Percentiles rank a stretch among this genome's conserved stretches.
Evolutionary conservation across 768 basidiomycete genomes (phyloP).

Genomic region (Phallus indusiatus): DNA sequence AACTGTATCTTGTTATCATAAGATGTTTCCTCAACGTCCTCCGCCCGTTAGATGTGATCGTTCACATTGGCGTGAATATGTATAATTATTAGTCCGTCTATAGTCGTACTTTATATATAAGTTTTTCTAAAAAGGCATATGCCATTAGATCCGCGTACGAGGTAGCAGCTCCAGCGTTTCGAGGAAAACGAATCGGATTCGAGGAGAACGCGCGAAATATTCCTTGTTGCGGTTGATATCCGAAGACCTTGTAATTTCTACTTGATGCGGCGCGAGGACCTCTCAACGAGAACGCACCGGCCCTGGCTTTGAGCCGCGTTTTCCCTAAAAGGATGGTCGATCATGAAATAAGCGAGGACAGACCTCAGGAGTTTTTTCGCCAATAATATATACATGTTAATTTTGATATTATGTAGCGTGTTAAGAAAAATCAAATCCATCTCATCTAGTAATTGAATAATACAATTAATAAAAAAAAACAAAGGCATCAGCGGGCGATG

Average conservation of each 20-base stretch:
- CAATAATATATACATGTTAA: not conserved
- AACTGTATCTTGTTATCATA: not conserved
- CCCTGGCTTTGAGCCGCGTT: too few relatives aligned
- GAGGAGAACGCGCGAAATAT: not conserved
- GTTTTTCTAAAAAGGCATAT: not conserved
- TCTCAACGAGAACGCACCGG: too few relatives aligned
- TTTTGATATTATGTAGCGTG: too few relatives aligned
- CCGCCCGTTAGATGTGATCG: not conserved
- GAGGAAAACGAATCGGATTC: not conserved
- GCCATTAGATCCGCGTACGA: not conserved
- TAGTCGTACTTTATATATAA: not conserved
- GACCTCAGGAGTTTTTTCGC: not conserved
- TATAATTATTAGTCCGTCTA: not conserved
- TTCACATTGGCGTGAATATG: not conserved
- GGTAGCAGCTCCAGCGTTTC: not conserved
- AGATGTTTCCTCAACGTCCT: not conserved
- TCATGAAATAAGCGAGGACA: not conserved
- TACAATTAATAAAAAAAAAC: not conserved
- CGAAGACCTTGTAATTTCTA: not conserved
- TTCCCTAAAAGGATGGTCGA: not conserved
- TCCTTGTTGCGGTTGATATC: not conserved
- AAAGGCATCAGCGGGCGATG: not conserved
- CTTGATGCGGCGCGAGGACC: too few relatives aligned
- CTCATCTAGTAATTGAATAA: not conserved
- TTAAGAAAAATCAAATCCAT: too few relatives aligned